These are phyloP conservation scores for Theileria sp. DNA, from an alignment of 169 alveolate genomes.

Conservation along the genomic window DNA sequence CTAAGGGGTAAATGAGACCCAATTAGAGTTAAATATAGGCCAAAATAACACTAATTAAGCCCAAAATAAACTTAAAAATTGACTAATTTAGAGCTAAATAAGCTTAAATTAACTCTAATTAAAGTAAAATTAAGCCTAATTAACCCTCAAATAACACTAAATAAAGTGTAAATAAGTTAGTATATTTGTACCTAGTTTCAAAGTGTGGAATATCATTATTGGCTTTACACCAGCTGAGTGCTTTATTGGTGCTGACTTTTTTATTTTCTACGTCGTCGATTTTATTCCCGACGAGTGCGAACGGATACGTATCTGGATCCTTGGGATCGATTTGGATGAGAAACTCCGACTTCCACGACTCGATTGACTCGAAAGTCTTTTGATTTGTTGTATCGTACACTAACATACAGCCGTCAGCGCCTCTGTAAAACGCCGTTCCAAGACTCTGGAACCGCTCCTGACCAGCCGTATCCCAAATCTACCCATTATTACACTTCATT, in stretches of 20 bases:
- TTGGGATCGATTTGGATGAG: slow-evolving; percentile 92
- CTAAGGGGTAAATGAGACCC: too few species aligned
- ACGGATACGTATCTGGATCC: slow-evolving; percentile 94
- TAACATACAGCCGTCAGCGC: slow-evolving; percentile 98
- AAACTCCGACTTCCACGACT: slow-evolving; percentile 96
- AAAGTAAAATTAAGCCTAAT: too few species aligned
- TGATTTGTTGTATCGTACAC: slow-evolving; percentile 91
- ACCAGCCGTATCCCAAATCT: slow-evolving; percentile 98
- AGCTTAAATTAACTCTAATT: too few species aligned
- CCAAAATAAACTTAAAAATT: too few species aligned
- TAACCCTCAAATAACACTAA: too few species aligned
- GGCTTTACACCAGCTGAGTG: slow-evolving; percentile 90
- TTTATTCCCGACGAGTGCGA: slow-evolving; percentile 95
- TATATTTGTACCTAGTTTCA: slow-evolving; percentile 83
- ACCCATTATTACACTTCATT: neutral
- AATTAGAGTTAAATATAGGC: too few species aligned
- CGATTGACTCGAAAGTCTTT: slow-evolving; percentile 91
- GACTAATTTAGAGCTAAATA: too few species aligned
- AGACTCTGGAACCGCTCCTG: slow-evolving; percentile 97
- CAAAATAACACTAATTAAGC: too few species aligned
- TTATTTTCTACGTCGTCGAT: slow-evolving; percentile 91
- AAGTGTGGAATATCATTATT: slow-evolving; percentile 89
- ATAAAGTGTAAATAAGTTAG: neutral
- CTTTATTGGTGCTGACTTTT: slow-evolving; percentile 87
- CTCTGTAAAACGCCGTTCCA: slow-evolving; percentile 98